These are phyloP conservation scores for Colletotrichum chrysophilum DNA, from an alignment of 2,329 filamentous ascomycete species.

Conservation along the genomic window DNA sequence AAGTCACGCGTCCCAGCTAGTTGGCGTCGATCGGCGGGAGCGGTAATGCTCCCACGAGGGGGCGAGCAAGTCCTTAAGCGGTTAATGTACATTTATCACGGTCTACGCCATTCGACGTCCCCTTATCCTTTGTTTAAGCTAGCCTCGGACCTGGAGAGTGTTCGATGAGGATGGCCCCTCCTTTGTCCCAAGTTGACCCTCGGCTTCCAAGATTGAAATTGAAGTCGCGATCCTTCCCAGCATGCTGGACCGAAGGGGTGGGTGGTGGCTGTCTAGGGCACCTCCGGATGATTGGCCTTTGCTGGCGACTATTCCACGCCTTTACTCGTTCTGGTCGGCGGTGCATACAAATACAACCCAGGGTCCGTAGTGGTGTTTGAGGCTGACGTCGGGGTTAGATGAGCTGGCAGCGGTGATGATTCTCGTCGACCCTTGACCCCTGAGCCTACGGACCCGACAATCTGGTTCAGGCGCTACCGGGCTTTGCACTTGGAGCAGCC, in stretches of 20 bases:
- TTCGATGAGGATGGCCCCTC: background rate
- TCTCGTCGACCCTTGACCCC: conserved; percentile 20
- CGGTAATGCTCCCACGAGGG: background rate
- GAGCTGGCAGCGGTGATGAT: conserved; percentile 10
- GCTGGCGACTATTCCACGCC: background rate
- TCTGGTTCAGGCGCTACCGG: conserved; percentile 16
- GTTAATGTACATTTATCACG: background rate
- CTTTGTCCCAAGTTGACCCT: background rate
- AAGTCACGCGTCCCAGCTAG: background rate
- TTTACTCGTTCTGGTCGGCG: conserved; percentile 15
- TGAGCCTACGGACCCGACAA: conserved; percentile 15
- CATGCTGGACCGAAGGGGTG: background rate
- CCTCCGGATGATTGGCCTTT: conserved; percentile 3
- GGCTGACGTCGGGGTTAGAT: conserved; percentile 18
- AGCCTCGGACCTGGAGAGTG: background rate
- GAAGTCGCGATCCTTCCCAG: background rate
- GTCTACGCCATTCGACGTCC: background rate
- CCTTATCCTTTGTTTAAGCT: background rate
- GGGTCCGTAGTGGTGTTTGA: conserved; percentile 13
- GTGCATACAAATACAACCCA: conserved; percentile 7
- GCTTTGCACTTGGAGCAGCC: background rate
- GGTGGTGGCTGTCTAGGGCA: background rate
- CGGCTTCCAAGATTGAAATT: background rate
- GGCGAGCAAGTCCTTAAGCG: background rate
- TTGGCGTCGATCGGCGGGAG: conserved; percentile 2